Evolutionary conservation across 2,329 filamentous ascomycete genomes (phyloP), one percentile per base, ranked within the genome.

Genomic region (Penicillium sp.): DNA sequence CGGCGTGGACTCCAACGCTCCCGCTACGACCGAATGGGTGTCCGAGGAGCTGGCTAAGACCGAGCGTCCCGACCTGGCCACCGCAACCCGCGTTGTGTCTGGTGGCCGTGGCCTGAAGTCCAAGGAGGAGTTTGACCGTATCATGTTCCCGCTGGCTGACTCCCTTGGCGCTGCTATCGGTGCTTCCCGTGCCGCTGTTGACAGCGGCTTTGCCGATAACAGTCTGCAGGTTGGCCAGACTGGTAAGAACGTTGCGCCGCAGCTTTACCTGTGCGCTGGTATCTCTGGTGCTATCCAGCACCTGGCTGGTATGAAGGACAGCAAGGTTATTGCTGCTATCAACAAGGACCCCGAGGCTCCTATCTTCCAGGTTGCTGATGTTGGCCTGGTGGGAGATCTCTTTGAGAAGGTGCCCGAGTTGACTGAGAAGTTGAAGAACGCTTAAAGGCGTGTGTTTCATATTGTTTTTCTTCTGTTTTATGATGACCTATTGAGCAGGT

Each of bases 261-360:
- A 98, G 70, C 76, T 98, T 51, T 98, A 98, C 68, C 79, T 98
- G 58, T 94, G 89, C 44, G 90, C 91, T 10, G 93, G 93, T 64
- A 97, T 98, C 60, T 95, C 89, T 7, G 93, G 93, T 44, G 93
- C 93, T 18, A 98, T 98, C 60, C 93, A 98, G 74, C 93, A 98
- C 77, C 72, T 98, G 72, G 93, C 93, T 26, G 93, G 93, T 66
- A 98, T 98, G 93, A 98, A 98, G 80, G 93, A 98, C 67, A 96
- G 89, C 77, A 98, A 98, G 77, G 93, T 98, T 49, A 98, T 98
- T 74, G 93, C 91, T 18, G 89, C 89, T 11, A 97, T 98, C 66
- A 98, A 98, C 78, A 98, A 98, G 76, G 93, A 98, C 65, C 77
- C 84, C 4, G 93, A 98, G 70, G 93, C 93, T 47, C 93, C 93